phyloP scores from a whole-genome alignment of 345 rosid genomes.

The Eucalyptus globulus region DNA sequence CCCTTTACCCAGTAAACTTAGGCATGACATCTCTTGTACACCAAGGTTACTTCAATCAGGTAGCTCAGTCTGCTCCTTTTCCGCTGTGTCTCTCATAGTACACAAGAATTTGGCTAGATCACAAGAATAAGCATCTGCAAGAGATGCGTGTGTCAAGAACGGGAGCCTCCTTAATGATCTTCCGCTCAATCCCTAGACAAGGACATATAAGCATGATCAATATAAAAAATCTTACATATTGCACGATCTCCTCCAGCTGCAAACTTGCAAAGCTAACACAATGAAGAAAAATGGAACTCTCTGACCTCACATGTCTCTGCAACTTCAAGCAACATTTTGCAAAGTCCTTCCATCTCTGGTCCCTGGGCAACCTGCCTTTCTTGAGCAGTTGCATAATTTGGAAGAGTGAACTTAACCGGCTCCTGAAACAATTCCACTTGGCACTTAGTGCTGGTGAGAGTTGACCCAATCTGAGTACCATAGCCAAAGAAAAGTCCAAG shows the following conservation, averaged over 20 bases:
- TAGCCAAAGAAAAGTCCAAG: neutral
- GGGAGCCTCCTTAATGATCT: slow-evolving; percentile 90
- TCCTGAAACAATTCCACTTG: slow-evolving; percentile 20
- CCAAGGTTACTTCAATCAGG: slow-evolving; percentile 24
- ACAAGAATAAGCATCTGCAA: slow-evolving; percentile 41
- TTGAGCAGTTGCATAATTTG: slow-evolving; percentile 48
- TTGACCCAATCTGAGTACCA: neutral
- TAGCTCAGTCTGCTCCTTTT: slow-evolving; percentile 56
- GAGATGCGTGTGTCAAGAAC: slow-evolving; percentile 75
- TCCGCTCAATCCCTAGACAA: slow-evolving; percentile 79
- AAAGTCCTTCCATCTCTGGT: slow-evolving; percentile 13
- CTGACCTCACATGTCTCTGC: slow-evolving; percentile 82
- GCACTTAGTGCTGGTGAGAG: neutral
- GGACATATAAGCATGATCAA: neutral
- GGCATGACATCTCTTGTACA: neutral
- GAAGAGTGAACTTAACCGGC: slow-evolving; percentile 27
- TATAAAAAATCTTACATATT: neutral
- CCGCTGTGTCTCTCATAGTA: slow-evolving; percentile 62
- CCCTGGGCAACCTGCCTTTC: slow-evolving; percentile 36
- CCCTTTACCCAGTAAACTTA: neutral
- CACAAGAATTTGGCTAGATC: slow-evolving; percentile 56
- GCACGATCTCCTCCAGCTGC: neutral
- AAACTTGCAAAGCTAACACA: neutral
- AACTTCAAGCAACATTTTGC: slow-evolving; percentile 60
- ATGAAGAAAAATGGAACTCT: neutral